Conservation (phyloP, 305 asterid genomes). For the Andrographis paniculata region DNA sequence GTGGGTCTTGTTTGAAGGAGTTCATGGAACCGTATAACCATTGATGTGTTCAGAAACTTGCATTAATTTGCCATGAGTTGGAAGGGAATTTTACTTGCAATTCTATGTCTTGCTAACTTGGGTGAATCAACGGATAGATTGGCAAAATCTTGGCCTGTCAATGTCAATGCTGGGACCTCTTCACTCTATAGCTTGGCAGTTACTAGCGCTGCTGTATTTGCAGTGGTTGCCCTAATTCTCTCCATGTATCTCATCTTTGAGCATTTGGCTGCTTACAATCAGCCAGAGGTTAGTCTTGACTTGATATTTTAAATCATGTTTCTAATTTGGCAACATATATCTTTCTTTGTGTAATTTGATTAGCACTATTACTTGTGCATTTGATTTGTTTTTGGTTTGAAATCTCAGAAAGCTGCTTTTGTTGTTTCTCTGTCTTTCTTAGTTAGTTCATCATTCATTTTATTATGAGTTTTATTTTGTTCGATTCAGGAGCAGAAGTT, state of each 20-base stretch:
- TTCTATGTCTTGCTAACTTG: slow-evolving; percentile 32
- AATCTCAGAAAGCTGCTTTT: not conserved
- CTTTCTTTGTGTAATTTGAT: too few relatives aligned
- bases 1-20: slow-evolving; percentile 11
- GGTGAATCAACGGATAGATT: slow-evolving; percentile 52
- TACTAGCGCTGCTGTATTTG: slow-evolving; percentile 76
- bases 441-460: slow-evolving; percentile 11
- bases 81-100: slow-evolving; percentile 31
- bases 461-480: slow-evolving; percentile 14
- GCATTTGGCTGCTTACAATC: slow-evolving; percentile 87
- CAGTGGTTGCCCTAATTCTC: slow-evolving; percentile 63
- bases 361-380: not conserved
- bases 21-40: slow-evolving; percentile 8
- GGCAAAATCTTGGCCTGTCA: slow-evolving; percentile 31
- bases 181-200: slow-evolving; percentile 58
- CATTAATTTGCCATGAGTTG: slow-evolving; percentile 43
- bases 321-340: not conserved
- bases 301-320: slow-evolving; percentile 1
- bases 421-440: slow-evolving; percentile 1
- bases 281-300: slow-evolving; percentile 70
- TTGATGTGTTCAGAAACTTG: slow-evolving; percentile 27
- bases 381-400: not conserved
- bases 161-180: slow-evolving; percentile 34
- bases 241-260: slow-evolving; percentile 80
- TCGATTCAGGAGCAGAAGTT: slow-evolving; percentile 90